phyloP scores from a whole-genome alignment of 495 filamentous ascomycete species.

The Neurospora sp. region DNA sequence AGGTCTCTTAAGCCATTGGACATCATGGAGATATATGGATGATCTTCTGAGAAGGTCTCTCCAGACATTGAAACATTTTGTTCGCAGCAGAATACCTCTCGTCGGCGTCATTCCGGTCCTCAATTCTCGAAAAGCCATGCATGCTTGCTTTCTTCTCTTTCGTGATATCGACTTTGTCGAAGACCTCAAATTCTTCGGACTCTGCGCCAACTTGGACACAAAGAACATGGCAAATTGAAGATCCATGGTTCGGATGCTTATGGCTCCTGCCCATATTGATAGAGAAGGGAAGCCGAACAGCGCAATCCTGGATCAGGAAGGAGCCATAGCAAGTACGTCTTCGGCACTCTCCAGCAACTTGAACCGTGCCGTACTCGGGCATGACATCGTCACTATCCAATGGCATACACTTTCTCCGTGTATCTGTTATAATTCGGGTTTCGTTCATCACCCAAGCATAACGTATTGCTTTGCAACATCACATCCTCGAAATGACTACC shows the following conservation, averaged over 20 bases:
- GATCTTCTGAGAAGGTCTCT: not conserved
- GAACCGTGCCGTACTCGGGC: not conserved
- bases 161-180: not conserved
- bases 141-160: not conserved
- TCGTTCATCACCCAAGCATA: not conserved
- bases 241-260: not conserved
- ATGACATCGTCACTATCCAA: not conserved
- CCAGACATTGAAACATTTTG: not conserved
- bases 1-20: not conserved
- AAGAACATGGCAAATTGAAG: not conserved
- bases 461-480: not conserved
- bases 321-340: not conserved
- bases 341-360: not conserved
- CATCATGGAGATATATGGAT: not conserved
- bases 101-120: not conserved
- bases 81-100: not conserved
- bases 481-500: not conserved
- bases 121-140: not conserved
- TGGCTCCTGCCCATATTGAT: not conserved
- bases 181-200: not conserved
- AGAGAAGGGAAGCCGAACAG: not conserved
- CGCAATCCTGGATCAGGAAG: not conserved
- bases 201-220: not conserved
- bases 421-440: not conserved
- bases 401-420: not conserved